A percentile compares a stretch with the other conserved stretches of the same genome.
phyloP scores from a whole-genome alignment of 129 eudicot species.

The Artemisia annua region DNA sequence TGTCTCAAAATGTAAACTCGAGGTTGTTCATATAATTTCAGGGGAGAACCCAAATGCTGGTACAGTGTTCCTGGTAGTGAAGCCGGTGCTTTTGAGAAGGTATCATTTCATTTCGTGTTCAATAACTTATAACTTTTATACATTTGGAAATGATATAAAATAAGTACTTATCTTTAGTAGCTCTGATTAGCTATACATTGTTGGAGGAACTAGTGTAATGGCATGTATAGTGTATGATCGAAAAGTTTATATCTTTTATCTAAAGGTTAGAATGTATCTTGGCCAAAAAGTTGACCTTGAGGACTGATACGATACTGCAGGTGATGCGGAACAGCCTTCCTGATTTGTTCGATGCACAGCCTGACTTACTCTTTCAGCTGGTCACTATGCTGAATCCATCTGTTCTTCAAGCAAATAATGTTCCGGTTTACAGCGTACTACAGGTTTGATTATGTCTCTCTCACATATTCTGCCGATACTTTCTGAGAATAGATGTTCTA shows the following conservation, averaged over 20 bases:
- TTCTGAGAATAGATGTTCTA: not conserved
- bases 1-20: too few species aligned
- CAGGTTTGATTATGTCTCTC: constrained; percentile 51
- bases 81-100: constrained; percentile 98
- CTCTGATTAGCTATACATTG: not conserved
- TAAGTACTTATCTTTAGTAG: not conserved
- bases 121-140: too few species aligned
- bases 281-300: constrained; percentile 20
- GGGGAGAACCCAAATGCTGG: constrained; percentile 99
- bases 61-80: constrained; percentile 97
- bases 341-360: constrained; percentile 96
- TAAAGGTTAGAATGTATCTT: not conserved
- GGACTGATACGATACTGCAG: constrained; percentile 42
- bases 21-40: constrained; percentile 37
- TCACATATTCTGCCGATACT: too few species aligned
- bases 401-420: constrained; percentile 77
- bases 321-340: constrained; percentile 91
- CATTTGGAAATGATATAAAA: too few species aligned
- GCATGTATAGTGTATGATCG: not conserved
- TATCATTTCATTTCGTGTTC: constrained; percentile 6
- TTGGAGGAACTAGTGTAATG: constrained; percentile 1
- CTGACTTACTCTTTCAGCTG: constrained; percentile 94
- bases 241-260: not conserved
- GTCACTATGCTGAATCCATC: constrained; percentile 98
- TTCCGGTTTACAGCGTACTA: constrained; percentile 87